Conservation (phyloP, 1,139 yeast genomes). For the Pichia sp. region DNA sequence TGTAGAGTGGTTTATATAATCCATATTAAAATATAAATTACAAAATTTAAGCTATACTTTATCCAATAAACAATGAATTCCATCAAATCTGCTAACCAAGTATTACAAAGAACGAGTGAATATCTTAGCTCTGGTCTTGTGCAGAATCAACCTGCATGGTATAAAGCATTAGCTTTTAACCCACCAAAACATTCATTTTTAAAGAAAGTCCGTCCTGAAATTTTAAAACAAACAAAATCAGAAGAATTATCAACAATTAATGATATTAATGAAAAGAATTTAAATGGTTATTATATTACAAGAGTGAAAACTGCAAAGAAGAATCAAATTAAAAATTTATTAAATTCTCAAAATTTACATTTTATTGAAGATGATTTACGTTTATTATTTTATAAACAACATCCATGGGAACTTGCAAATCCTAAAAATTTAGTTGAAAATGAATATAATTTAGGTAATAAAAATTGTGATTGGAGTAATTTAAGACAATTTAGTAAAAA, state of each 20-base stretch:
- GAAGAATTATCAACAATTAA: conserved; percentile 14
- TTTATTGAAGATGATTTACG: conserved; percentile 83
- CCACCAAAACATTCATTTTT: conserved; percentile 66
- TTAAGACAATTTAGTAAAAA: conserved; percentile 68
- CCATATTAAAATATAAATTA: no score
- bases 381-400: conserved; percentile 77
- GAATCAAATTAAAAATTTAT: conserved; percentile 25
- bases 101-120: conserved; percentile 72
- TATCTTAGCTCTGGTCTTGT: conserved; percentile 62
- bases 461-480: conserved; percentile 64
- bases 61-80: conserved; percentile 22
- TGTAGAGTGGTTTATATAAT: no score
- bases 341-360: conserved; percentile 55
- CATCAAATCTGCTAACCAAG: conserved; percentile 47
- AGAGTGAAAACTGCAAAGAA: conserved; percentile 31
- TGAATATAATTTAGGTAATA: conserved; percentile 46
- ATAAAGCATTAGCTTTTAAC: conserved; percentile 67
- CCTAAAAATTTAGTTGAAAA: conserved; percentile 86
- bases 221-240: conserved; percentile 18
- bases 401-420: conserved; percentile 96
- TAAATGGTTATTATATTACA: conserved; percentile 44
- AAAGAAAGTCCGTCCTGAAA: conserved; percentile 25
- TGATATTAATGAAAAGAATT: conserved; percentile 8
- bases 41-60: no score
- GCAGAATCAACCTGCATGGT: conserved; percentile 77